Base-by-base conservation (phyloP, 116 monocot species). In the Cymodocea nodosa region DNA sequence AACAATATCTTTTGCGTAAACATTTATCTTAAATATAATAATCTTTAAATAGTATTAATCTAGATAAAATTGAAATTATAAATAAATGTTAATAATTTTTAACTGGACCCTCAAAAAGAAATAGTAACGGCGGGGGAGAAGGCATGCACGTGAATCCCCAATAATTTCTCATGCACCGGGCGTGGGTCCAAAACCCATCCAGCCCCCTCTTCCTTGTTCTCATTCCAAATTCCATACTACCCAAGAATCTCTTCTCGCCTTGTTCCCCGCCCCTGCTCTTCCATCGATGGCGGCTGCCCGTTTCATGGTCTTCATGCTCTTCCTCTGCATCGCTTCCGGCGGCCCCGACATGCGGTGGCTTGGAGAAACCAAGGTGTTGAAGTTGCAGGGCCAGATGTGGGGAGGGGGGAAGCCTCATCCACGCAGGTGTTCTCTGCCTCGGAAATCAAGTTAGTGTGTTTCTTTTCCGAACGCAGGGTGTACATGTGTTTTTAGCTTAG, bases 131-230 rank as follows among this genome's bases (percentile, higher is more conserved):
- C 17, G 63, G 63, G 17, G 23, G 37, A 20, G n/a, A n/a, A n/a
- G n/a, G 53, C 78, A 78, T 83, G 79, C 89, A 85, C 77, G 89
- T 90, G 89, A 89, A 76, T 50, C 74, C 54, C 72, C 85, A 89
- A 85, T 85, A 81, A 86, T 85, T 85, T 73, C 71, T 70, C 78
- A 81, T 78, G 81, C 80, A 83, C 67, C 15, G 50, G 37, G 54
- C 13, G 75, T 80, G 75, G 76, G 78, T 80, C 83, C 87, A 69
- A 61, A 74, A 44, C 13, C 2, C 56, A 17, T 69, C 77, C 77
- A 83, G 71, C 77, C 67, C 63, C 55, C 77, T 72, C 82, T 77
- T 75, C 72, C 50, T 82, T 80, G 80, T 80, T 75, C 60, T 52
- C 74, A 63, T 72, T 36, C 79, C 74, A 53, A 71, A 59, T 50